Percentiles rank a stretch among this genome's conserved stretches.
Conservation (phyloP, 768 basidiomycete genomes). For the Jaapia argillacea region DNA sequence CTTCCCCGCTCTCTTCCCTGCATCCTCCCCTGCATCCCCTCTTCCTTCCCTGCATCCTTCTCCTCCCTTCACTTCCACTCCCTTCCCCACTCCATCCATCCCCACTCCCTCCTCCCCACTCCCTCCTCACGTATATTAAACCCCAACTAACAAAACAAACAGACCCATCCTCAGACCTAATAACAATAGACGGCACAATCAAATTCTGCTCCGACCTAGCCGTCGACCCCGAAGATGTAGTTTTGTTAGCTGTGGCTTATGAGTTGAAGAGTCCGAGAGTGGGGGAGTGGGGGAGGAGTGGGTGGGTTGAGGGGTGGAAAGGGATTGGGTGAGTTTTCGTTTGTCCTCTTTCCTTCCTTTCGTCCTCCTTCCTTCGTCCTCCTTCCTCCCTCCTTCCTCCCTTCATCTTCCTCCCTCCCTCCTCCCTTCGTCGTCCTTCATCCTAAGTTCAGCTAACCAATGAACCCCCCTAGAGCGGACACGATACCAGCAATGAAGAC, state of each 20-base stretch:
- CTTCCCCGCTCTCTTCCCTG: no score
- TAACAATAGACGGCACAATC: slow-evolving; percentile 74
- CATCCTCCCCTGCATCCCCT: no score
- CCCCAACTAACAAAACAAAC: background rate
- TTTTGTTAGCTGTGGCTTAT: slow-evolving; percentile 72
- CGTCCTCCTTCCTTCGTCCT: background rate
- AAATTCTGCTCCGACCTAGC: slow-evolving; percentile 59
- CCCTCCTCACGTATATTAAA: no score
- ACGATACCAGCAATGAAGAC: slow-evolving; percentile 49
- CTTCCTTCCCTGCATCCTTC: no score
- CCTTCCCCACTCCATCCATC: background rate
- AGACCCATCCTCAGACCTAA: slow-evolving; percentile 55
- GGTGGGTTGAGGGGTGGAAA: slow-evolving; percentile 82
- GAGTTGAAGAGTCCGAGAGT: slow-evolving; percentile 70
- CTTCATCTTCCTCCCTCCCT: background rate
- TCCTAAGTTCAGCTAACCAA: background rate
- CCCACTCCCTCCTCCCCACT: background rate
- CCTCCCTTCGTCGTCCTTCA: background rate
- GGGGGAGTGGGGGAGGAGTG: slow-evolving; percentile 59
- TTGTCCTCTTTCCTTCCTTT: no score
- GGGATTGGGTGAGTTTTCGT: slow-evolving; percentile 41
- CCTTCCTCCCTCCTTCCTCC: slow-evolving; percentile 2
- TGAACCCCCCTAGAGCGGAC: slow-evolving; percentile 46
- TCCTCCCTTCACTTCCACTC: no score
- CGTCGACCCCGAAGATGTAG: slow-evolving; percentile 73